These are phyloP conservation scores for Calocybe indica DNA, from an alignment of 768 basidiomycete genomes.

Conservation along the genomic window DNA sequence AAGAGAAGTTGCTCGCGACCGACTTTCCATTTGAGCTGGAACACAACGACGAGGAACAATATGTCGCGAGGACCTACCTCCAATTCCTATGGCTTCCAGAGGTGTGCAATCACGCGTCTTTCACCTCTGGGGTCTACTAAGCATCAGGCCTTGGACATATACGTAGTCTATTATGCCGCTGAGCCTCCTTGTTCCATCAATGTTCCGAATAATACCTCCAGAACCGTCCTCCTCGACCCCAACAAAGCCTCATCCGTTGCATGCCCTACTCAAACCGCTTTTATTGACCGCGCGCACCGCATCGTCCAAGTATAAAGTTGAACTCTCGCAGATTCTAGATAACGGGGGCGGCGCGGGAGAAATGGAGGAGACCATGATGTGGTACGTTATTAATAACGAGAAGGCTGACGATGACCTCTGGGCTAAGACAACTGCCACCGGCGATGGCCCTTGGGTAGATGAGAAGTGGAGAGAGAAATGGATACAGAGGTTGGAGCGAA, in stretches of 20 bases:
- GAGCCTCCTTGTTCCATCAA: conserved; percentile 43
- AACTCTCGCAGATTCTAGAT: conserved; percentile 54
- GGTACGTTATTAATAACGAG: conserved; percentile 65
- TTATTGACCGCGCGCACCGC: conserved; percentile 52
- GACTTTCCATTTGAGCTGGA: conserved; percentile 51
- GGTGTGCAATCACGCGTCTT: conserved; percentile 28
- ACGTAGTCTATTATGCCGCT: conserved; percentile 70
- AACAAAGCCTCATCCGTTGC: conserved; percentile 44
- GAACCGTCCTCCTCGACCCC: conserved; percentile 11
- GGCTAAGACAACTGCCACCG: conserved; percentile 15
- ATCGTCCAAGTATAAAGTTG: conserved; percentile 56
- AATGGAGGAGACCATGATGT: conserved; percentile 71
- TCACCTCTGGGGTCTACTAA: background rate
- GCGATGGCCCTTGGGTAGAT: conserved; percentile 38
- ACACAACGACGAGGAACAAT: conserved; percentile 47
- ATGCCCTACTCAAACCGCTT: conserved; percentile 52
- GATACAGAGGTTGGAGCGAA: conserved; percentile 61
- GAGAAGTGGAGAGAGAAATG: conserved; percentile 49
- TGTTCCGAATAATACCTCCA: conserved; percentile 40
- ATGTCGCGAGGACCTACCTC: conserved; percentile 58
- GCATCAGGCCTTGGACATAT: conserved; percentile 1
- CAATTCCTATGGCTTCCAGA: conserved; percentile 79
- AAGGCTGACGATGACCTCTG: conserved; percentile 31
- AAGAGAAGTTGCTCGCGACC: conserved; percentile 50
- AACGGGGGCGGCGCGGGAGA: conserved; percentile 58